Evolutionary conservation across 352 stramenopile genomes (phyloP).

Genomic region (Phytophthora citricola): DNA sequence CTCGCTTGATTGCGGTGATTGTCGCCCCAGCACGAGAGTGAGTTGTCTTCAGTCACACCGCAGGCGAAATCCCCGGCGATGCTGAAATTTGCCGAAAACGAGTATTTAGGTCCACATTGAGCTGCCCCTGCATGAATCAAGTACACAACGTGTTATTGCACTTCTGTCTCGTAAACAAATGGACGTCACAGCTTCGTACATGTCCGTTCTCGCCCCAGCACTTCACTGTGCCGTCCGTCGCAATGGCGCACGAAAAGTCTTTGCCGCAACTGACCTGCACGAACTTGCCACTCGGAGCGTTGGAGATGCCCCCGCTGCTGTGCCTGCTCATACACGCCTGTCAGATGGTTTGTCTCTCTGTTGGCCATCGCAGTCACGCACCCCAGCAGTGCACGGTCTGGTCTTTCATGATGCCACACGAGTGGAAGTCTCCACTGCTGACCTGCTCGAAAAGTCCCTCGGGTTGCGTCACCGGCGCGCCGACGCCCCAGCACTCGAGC

Average conservation of each 20-base stretch:
- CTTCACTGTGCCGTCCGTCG: constrained; percentile 48
- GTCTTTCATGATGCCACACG: constrained; percentile 84
- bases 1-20: constrained; percentile 69
- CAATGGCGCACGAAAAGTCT: constrained; percentile 67
- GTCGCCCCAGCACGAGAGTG: constrained; percentile 76
- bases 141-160: background rate
- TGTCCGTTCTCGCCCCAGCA: constrained; percentile 80
- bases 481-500: constrained; percentile 77
- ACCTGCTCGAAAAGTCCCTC: constrained; percentile 83
- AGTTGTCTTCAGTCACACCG: constrained; percentile 62
- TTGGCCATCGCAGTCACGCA: background rate
- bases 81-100: constrained; percentile 73
- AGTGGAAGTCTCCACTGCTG: constrained; percentile 83
- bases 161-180: constrained; percentile 3
- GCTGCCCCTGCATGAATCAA: constrained; percentile 48
- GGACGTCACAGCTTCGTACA: constrained; percentile 28
- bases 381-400: constrained; percentile 81
- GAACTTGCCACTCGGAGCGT: constrained; percentile 58
- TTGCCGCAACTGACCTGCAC: constrained; percentile 83
- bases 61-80: constrained; percentile 67
- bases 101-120: constrained; percentile 43
- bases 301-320: constrained; percentile 43
- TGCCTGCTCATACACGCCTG: constrained; percentile 30
- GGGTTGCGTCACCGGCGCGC: constrained; percentile 54
- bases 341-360: background rate